Base-by-base conservation (phyloP, 2,329 filamentous ascomycete species). In the Colletotrichum truncatum region DNA sequence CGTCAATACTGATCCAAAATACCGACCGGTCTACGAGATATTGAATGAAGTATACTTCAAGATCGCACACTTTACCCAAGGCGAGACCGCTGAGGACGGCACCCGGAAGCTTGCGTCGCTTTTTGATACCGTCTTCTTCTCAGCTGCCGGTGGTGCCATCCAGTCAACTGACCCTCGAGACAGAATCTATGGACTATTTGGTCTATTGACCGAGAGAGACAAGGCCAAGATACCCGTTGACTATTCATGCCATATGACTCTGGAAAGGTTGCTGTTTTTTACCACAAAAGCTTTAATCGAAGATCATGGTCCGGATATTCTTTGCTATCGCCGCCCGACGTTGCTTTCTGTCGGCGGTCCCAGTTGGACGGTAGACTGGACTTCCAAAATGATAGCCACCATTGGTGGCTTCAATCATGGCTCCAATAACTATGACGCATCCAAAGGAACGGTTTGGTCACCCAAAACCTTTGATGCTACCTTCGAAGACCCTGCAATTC, bases 101-200 rank as follows among this genome's bases (percentile, higher is more conserved):
- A 4, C 26, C 2, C 26, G 26, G 25, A 9, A 57, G 14, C 16
- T 18, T 10, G 34, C 25, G 7, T 58, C 55, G 9, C 32, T 49
- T 6, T 51, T 28, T n/a, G 21, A 38, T 14, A 34, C 30, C 14
- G 45, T 39, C 0, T 49, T 51, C 18, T 30, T 36, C 28, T 48
- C 41, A 5, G 21, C 43, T 14, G 18, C 26, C 25, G 41, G 54
- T 18, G 54, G 54, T 11, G 45, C 38, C 1, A 54, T 53, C 11
- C 46, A 61, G 39, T 49, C 48, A 8, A 46, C 57, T 6, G 39
- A 61, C 26, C 2, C 49, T 41, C 48, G 57, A 30, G 57, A 55
- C 16, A 34, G 48, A 9, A 30, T 61, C 28, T 55, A 61, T 28
- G 57, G 48, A n/a, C 48, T 54, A 5, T 36, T 46, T 14, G 57